Evolutionary conservation across 164 flowering plant genomes (phyloP), one percentile per base, ranked within the genome.

Genomic region (Nymphaea thermarum): DNA sequence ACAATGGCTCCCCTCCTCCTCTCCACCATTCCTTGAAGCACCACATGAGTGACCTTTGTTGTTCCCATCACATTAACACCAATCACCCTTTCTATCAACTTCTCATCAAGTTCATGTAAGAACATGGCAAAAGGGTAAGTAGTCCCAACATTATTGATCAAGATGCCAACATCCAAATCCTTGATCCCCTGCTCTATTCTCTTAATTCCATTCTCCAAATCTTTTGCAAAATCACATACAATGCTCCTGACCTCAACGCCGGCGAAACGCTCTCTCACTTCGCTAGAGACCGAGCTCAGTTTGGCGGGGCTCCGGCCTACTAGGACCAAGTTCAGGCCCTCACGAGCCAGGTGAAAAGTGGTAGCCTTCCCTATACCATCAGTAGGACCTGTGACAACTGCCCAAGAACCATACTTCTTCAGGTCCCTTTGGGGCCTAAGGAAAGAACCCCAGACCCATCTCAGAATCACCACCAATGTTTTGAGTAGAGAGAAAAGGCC

Each of bases 341-440:
- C 82, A 3, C 77, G 68, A 68, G 93, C 95, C 36, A 91, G 71
- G 68, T 86, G 78, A 67, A 87, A 87, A 14, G 93, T 89, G 67
- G 87, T 80, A 43, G 80, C 85, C 61, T 85, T 87, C 3, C 97
- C 97, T 42, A 91, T 89, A 4, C 97, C 97, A 63, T 91, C 93
- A 5, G 97, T 87, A 7, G 91, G 82, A 7, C 87, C 97, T 42
- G 97, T 91, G 11, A 91, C 79, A 1, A 91, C 74, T 0, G 93
- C 97, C 97, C 95, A 91, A 2, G 97, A 86, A 0, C 97, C 97
- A 68, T 87, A 91, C 42, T 76, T 78, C 71, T 78, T 83, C 64
- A 91, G 81, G 69, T 89, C 82, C 81, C 89, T 91, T 8, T 77
- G 65, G n/a, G 91, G 85, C 71, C 95, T 76, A 65, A 91, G 80